Evolutionary conservation across 2,329 filamentous ascomycete genomes (phyloP).

Genomic region (Colletotrichum viniferum): DNA sequence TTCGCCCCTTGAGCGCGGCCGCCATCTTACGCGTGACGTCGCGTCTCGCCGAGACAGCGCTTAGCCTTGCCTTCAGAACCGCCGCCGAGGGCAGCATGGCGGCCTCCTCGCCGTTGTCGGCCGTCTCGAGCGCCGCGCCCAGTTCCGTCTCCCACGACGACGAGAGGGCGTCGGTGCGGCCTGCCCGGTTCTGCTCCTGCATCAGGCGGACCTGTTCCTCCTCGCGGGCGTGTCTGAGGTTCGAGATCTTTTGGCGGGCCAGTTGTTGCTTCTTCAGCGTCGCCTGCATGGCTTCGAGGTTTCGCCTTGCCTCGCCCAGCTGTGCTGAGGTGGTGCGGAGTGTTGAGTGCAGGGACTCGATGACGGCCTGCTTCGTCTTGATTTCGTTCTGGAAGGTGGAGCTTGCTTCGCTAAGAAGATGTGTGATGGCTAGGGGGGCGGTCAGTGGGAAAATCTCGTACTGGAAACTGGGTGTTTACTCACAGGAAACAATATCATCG

Average conservation of each 20-base stretch:
- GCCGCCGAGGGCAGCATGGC: constrained; percentile 61
- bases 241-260: constrained; percentile 74
- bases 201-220: constrained; percentile 64
- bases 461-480: constrained; percentile 40
- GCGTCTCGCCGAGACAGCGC: constrained; percentile 74
- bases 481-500: constrained; percentile 80
- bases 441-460: neutral
- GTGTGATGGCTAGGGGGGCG: constrained; percentile 70
- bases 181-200: constrained; percentile 40
- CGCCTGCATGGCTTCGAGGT: constrained; percentile 72
- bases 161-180: constrained; percentile 49
- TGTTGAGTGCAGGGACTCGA: constrained; percentile 81
- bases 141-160: constrained; percentile 62
- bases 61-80: constrained; percentile 69
- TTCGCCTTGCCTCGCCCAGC: constrained; percentile 77
- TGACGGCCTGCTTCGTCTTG: constrained; percentile 79
- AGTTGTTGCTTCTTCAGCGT: constrained; percentile 69
- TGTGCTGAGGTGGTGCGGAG: constrained; percentile 82
- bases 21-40: constrained; percentile 70
- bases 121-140: constrained; percentile 44
- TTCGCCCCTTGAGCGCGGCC: constrained; percentile 74
- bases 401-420: constrained; percentile 79
- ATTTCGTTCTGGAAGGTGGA: constrained; percentile 81
- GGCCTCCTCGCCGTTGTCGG: constrained; percentile 39
- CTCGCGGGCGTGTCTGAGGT: constrained; percentile 75